phyloP scores from a whole-genome alignment of 108 stramenopile genomes.

The Conticribra weissflogii region DNA sequence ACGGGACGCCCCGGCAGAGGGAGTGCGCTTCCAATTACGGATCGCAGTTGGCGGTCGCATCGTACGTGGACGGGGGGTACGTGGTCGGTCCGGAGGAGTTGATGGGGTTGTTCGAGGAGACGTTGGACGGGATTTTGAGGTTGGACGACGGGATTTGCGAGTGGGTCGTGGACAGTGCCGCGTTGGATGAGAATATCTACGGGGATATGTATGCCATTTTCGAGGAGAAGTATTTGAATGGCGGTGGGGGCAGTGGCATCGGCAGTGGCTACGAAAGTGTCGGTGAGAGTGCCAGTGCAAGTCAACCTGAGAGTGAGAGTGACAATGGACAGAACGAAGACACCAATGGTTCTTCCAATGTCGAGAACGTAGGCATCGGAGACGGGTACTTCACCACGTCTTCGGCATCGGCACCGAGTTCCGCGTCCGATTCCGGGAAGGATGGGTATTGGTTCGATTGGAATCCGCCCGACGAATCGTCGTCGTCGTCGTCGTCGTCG shows the following conservation, averaged over 20 bases:
- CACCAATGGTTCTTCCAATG: too few species aligned
- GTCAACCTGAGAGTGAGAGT: too few species aligned
- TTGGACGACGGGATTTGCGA: conserved; percentile 15
- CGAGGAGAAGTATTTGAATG: not conserved
- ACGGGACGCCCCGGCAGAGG: conserved; percentile 39
- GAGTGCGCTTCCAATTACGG: conserved; percentile 49
- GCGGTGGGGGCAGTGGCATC: not conserved
- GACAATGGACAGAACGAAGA: too few species aligned
- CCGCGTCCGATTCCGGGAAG: too few species aligned
- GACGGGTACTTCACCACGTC: too few species aligned
- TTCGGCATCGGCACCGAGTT: too few species aligned
- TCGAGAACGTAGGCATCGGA: too few species aligned
- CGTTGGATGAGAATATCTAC: conserved; percentile 23
- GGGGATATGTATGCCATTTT: conserved; percentile 6
- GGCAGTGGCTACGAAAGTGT: not conserved
- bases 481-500: too few species aligned
- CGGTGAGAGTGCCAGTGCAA: too few species aligned
- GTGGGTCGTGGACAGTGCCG: conserved; percentile 9
- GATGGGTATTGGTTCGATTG: too few species aligned
- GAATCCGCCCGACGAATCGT: too few species aligned
- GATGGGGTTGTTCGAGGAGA: conserved; percentile 11
- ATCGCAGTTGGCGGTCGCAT: conserved; percentile 22
- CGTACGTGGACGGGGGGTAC: conserved; percentile 25
- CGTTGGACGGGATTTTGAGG: conserved; percentile 2
- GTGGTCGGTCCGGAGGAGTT: conserved; percentile 6